phyloP scores from a whole-genome alignment of 768 basidiomycete species.

The Tricholoma flavovirens region DNA sequence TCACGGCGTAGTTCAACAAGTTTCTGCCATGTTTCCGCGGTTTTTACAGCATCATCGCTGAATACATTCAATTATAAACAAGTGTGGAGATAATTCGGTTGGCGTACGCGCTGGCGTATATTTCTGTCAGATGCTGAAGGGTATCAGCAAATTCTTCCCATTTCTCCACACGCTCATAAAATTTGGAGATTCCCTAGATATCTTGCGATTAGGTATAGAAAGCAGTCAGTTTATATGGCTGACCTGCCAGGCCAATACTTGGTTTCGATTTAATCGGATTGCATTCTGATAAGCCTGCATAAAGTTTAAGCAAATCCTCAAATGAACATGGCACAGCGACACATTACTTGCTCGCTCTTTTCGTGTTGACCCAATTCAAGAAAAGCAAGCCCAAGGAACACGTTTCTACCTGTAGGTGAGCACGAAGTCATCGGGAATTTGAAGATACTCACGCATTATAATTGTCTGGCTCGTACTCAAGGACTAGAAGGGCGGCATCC shows the following conservation, averaged over 20 bases:
- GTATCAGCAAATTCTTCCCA: slow-evolving; percentile 54
- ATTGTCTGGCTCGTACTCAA: slow-evolving; percentile 75
- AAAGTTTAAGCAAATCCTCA: slow-evolving; percentile 10
- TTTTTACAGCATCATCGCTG: slow-evolving; percentile 73
- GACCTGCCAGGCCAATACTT: slow-evolving; percentile 84
- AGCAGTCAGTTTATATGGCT: slow-evolving; percentile 15
- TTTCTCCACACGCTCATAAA: slow-evolving; percentile 59
- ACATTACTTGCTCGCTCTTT: slow-evolving; percentile 79
- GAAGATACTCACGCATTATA: slow-evolving; percentile 75
- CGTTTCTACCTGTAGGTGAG: slow-evolving; percentile 46
- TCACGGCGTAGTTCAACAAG: slow-evolving; percentile 57
- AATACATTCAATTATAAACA: background rate
- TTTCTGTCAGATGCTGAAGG: slow-evolving; percentile 50
- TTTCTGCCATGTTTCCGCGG: slow-evolving; percentile 77
- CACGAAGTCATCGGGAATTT: background rate
- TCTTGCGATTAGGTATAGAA: slow-evolving; percentile 2
- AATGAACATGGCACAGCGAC: background rate
- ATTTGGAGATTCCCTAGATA: slow-evolving; percentile 62
- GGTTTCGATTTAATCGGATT: slow-evolving; percentile 58
- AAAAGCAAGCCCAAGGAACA: slow-evolving; percentile 78
- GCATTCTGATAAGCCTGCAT: slow-evolving; percentile 75
- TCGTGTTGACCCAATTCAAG: slow-evolving; percentile 67
- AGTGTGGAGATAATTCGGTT: background rate
- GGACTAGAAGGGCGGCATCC: slow-evolving; percentile 56
- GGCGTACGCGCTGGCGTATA: slow-evolving; percentile 55